Percentiles rank a stretch among this genome's conserved stretches.
Conservation (phyloP, 176 grass and related monocot species). For the Dendrocalamus sinicus region DNA sequence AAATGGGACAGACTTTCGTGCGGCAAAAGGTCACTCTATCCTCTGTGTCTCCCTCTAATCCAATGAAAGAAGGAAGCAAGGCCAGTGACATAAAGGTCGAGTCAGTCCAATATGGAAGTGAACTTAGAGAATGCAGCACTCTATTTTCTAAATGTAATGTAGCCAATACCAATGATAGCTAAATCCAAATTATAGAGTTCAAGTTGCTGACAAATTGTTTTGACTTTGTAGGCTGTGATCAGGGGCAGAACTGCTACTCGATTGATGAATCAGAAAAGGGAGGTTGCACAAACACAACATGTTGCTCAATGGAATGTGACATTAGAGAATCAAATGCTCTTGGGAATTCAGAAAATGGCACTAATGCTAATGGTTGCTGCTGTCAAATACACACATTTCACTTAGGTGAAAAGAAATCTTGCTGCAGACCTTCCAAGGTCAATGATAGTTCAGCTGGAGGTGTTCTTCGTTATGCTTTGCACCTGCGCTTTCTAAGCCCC, state of each 20-base stretch:
- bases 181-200: constrained; percentile 29
- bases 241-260: constrained; percentile 29
- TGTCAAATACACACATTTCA: constrained; percentile 44
- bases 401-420: constrained; percentile 45
- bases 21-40: constrained; percentile 86
- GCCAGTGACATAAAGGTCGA: constrained; percentile 52
- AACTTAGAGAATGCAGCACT: constrained; percentile 62
- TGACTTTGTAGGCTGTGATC: constrained; percentile 51
- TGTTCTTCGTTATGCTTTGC: constrained; percentile 91
- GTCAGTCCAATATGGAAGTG: constrained; percentile 61
- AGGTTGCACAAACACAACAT: background rate
- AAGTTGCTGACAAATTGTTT: constrained; percentile 39
- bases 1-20: constrained; percentile 94
- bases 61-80: constrained; percentile 59
- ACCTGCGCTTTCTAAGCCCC: constrained; percentile 85
- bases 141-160: constrained; percentile 78
- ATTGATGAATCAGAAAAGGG: constrained; percentile 35
- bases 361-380: constrained; percentile 36
- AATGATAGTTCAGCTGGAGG: constrained; percentile 65
- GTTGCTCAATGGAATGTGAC: constrained; percentile 45
- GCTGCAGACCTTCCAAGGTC: constrained; percentile 57
- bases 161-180: constrained; percentile 45
- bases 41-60: constrained; percentile 60
- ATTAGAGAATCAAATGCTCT: constrained; percentile 38
- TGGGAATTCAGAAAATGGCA: constrained; percentile 37